A percentile compares a stretch with the other conserved stretches of the same genome.
Evolutionary conservation across 1,139 yeast genomes (phyloP).

Genomic region (Geotrichum bryndzae): DNA sequence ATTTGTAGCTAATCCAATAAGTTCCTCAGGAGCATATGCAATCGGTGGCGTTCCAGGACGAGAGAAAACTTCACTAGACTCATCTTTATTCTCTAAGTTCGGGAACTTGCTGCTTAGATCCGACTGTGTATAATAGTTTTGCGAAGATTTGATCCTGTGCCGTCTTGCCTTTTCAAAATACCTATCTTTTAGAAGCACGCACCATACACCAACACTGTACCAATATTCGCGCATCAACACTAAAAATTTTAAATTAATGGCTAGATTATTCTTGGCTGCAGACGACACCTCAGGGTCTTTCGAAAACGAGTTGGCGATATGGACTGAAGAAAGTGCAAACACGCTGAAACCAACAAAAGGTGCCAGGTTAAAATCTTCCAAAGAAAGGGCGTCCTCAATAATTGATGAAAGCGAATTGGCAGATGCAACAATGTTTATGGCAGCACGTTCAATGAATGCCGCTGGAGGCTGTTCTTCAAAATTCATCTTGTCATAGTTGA

Average conservation of each 20-base stretch:
- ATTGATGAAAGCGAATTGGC: constrained; percentile 34
- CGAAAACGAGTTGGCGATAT: constrained; percentile 35
- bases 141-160: constrained; percentile 14
- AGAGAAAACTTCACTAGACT: constrained; percentile 20
- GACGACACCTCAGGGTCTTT: constrained; percentile 29
- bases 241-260: constrained; percentile 31
- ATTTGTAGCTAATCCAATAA: constrained; percentile 18
- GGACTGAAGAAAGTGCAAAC: constrained; percentile 35
- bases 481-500: constrained; percentile 16
- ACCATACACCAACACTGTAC: constrained; percentile 37
- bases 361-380: constrained; percentile 34
- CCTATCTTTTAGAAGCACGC: constrained; percentile 34
- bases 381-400: constrained; percentile 30
- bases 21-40: constrained; percentile 25
- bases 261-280: constrained; percentile 33
- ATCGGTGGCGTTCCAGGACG: constrained; percentile 27
- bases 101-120: background rate
- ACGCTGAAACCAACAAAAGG: constrained; percentile 37
- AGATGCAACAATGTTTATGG: constrained; percentile 30
- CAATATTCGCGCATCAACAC: constrained; percentile 34
- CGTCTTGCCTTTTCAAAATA: constrained; percentile 24
- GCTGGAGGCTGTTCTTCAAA: constrained; percentile 26
- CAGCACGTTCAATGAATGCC: constrained; percentile 29
- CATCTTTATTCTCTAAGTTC: background rate
- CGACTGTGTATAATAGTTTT: background rate